These are phyloP conservation scores for Moesziomyces sp. DNA, from an alignment of 1,284 basidiomycete genomes.

Conservation along the genomic window DNA sequence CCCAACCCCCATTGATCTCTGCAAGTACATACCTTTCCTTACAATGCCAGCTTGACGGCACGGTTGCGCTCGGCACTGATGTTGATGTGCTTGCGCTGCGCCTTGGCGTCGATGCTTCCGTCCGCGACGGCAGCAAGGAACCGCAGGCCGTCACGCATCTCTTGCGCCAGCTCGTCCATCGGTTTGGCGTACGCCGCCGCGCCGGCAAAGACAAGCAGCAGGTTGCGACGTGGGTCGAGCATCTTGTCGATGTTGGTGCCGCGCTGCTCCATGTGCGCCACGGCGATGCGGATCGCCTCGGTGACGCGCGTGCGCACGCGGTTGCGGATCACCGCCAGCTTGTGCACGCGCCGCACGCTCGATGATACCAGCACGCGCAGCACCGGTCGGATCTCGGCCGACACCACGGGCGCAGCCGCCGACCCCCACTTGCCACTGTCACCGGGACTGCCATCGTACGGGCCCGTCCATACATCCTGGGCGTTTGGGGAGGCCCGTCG, in stretches of 20 bases:
- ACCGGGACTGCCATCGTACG: background rate
- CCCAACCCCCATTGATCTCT: no score
- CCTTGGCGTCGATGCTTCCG: background rate
- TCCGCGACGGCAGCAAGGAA: background rate
- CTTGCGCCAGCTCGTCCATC: constrained; percentile 16
- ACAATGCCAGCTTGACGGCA: background rate
- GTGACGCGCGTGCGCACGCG: constrained; percentile 42
- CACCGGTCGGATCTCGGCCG: constrained; percentile 7
- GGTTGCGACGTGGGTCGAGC: constrained; percentile 11
- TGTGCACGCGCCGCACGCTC: constrained; percentile 57
- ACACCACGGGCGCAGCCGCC: background rate
- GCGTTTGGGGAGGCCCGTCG: constrained; percentile 9
- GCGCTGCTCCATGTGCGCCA: constrained; percentile 4
- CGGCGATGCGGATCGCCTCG: constrained; percentile 36
- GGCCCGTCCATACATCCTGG: no score
- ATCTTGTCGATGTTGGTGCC: background rate
- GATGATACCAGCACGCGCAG: constrained; percentile 39
- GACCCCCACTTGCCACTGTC: background rate
- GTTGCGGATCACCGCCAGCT: constrained; percentile 54
- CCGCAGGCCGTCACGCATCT: constrained; percentile 16
- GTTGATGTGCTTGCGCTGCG: background rate
- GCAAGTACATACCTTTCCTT: background rate
- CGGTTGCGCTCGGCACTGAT: background rate
- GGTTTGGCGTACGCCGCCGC: constrained; percentile 9
- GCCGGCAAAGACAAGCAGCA: constrained; percentile 23